Evolutionary conservation across 352 stramenopile species (phyloP), one percentile per base, ranked within the genome.

Genomic region (Globisporangium takayamanum): DNA sequence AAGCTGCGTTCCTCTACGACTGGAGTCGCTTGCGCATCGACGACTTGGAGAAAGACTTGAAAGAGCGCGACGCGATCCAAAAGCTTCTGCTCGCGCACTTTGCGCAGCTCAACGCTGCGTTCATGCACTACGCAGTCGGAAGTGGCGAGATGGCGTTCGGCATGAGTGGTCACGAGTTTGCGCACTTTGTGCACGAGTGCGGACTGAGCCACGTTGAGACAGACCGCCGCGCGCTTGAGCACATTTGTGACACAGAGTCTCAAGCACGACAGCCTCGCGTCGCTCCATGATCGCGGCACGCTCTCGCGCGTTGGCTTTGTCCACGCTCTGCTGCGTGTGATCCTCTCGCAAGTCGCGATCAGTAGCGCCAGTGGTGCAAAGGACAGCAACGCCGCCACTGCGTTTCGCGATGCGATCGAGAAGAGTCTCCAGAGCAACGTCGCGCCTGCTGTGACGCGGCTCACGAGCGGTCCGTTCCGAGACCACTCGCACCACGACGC

Each of bases 1-100:
- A 92, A 55, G 82, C 81, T 30, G 84, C 82, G 22, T 94, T 94
- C 58, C 63, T 89, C 42, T 89, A 88, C 63, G 84, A 94, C 58
- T 88, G 81, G 81, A 67, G 74, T 26, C 73, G 72, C 28, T 58
- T 91, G 8, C 66, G 61, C 20, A 55, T 76, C 8, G 81, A 92
- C 36, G 81, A 89, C 5, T 58, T 91, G 20, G 63, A 76, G 53
- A 64, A 65, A 7, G 75, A 84, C 28, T n/a, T 52, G 33, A 80
- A 79, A 36, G 72, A 83, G 37, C 63, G 67, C 10, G 75, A 81
- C 0, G 64, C 64, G 2, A 49, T 88, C 16, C 80, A 90, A 33
- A 76, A 89, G 41, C 36, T 87, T 12, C 63, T 94, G 33, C 60
- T 87, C 16, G 62, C 63, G 8, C 63, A 84, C 49, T 92, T 89